Base-by-base conservation (phyloP, 2,329 filamentous ascomycete species). In the Eutypa lata region DNA sequence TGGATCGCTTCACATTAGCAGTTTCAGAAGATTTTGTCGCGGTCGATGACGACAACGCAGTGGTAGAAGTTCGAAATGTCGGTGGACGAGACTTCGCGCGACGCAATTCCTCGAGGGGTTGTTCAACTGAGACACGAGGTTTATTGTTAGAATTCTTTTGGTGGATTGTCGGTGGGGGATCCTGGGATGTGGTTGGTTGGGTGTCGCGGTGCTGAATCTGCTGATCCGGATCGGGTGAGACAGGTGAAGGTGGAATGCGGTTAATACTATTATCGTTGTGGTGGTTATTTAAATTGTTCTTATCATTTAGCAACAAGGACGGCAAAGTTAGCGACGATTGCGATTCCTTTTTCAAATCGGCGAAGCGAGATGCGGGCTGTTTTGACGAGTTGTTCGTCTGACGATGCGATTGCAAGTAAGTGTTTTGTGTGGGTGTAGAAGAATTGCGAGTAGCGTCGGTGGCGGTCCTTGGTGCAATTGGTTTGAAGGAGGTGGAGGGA, bases 321-420 rank as follows among this genome's bases (percentile, higher is more conserved):
- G 71, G 66, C 47, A 67, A 57, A 37, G 64, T 60, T 37, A 73
- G 66, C n/a, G n/a, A n/a, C n/a, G n/a, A n/a, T n/a, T n/a, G n/a
- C 46, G 65, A 58, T 55, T 71, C 69, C 54, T 70, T 72, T 52
- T 69, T 69, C 51, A 76, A 69, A 67, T 82, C 79, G 58, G 73
- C 76, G 62, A 80, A 79, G 53, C 79, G 79, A 65, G 78, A 81
- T 21, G 79, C 73, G 26, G 80, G 79, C 58, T 82, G 68, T 61
- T 82, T 82, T 56, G 79, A 82, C 38, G 78, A 76, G 62, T 74
- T 81, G 66, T 82, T 75, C 63, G 65, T 78, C 58, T 78, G 77
- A 51, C 79, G 77, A 66, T 82, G 79, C 44, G 68, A 66, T 60
- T 82, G 76, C 50, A 71, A 22, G 11, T 45, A 55, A 44, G 58